Evolutionary conservation across 345 rosid genomes (phyloP).

Genomic region (Rubroshorea leprosula): DNA sequence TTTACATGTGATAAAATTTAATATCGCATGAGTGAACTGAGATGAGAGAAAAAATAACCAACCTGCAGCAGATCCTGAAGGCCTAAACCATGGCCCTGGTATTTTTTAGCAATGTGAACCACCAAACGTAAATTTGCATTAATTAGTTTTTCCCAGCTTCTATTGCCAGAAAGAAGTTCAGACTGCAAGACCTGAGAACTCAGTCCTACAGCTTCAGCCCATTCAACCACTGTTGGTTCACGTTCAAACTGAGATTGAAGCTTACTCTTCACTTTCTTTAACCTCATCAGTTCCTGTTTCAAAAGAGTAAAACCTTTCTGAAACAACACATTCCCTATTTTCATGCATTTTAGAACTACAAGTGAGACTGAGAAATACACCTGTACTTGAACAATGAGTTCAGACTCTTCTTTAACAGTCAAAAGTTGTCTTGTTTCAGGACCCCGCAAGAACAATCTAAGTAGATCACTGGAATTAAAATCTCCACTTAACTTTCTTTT

Average conservation of each 20-base stretch:
- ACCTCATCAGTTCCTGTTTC: constrained; percentile 51
- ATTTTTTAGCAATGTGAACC: constrained; percentile 77
- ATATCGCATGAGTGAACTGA: neutral
- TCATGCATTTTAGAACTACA: neutral
- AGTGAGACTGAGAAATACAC: constrained; percentile 26
- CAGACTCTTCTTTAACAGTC: constrained; percentile 68
- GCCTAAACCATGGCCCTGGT: constrained; percentile 72
- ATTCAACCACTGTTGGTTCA: constrained; percentile 71
- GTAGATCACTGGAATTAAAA: constrained; percentile 50
- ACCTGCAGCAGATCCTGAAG: constrained; percentile 88
- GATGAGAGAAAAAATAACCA: neutral
- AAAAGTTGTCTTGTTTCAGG: constrained; percentile 74
- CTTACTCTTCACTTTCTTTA: constrained; percentile 57
- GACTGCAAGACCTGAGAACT: constrained; percentile 51
- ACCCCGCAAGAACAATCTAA: constrained; percentile 65
- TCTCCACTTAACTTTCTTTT: constrained; percentile 40
- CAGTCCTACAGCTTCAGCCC: constrained; percentile 70
- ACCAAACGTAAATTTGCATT: constrained; percentile 74
- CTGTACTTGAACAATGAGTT: constrained; percentile 63
- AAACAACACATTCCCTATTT: constrained; percentile 7
- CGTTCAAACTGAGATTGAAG: constrained; percentile 65
- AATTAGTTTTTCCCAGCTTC: constrained; percentile 65
- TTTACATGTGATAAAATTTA: neutral
- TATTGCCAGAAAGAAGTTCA: constrained; percentile 53
- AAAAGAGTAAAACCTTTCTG: constrained; percentile 11